A percentile compares a stretch with the other conserved stretches of the same genome.
These are phyloP conservation scores for Penicillium decumbens DNA, from an alignment of 2,329 filamentous ascomycete species.

Conservation along the genomic window DNA sequence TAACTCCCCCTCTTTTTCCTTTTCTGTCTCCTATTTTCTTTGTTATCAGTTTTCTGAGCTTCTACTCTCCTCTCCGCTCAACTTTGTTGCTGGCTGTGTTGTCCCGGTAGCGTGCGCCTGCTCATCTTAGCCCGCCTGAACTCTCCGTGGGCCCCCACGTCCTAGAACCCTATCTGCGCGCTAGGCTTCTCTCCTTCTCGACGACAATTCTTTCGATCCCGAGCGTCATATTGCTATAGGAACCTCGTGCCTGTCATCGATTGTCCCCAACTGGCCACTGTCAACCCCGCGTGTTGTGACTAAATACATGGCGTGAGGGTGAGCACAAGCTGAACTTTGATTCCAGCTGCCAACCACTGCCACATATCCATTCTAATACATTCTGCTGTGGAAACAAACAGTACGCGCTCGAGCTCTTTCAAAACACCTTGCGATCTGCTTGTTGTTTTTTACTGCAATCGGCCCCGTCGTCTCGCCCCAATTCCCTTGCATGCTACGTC, in stretches of 20 bases:
- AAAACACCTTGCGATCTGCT: neutral
- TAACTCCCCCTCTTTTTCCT: constrained; percentile 15
- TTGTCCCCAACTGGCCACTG: neutral
- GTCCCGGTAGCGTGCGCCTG: constrained; percentile 3
- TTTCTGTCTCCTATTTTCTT: constrained; percentile 14
- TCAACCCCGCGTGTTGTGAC: constrained; percentile 7
- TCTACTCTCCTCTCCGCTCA: neutral
- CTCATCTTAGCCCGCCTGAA: constrained; percentile 9
- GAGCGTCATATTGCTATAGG: neutral
- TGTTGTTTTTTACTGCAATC: neutral
- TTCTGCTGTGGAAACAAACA: neutral
- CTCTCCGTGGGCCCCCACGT: constrained; percentile 11
- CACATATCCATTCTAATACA: constrained; percentile 3
- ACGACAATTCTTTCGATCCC: neutral
- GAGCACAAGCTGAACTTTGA: constrained; percentile 9
- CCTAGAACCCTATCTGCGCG: constrained; percentile 10
- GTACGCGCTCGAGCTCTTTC: neutral
- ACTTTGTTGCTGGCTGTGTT: neutral
- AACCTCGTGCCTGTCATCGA: neutral
- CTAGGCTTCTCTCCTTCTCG: constrained; percentile 4
- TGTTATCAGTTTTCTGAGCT: neutral
- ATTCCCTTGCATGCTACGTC: constrained; percentile 18
- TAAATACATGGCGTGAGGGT: constrained; percentile 25
- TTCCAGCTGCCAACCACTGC: neutral
- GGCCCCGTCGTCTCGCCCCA: constrained; percentile 1